A percentile compares a stretch with the other conserved stretches of the same genome.
Conservation (phyloP, 2,329 filamentous ascomycete genomes). For the Claviceps sorghi region DNA sequence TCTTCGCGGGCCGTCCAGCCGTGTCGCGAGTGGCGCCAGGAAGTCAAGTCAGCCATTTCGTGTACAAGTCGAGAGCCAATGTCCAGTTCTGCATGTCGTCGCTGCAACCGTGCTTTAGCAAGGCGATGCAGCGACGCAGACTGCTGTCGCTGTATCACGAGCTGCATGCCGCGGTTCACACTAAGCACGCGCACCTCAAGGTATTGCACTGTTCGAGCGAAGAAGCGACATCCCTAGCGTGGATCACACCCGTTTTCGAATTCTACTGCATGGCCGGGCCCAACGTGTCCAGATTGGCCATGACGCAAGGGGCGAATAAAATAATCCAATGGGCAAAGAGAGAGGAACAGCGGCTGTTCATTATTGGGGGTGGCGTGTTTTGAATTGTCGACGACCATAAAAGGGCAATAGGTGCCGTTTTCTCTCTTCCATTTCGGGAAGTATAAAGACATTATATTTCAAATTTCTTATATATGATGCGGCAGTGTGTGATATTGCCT, state of each 20-base stretch:
- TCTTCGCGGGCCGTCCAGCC: slow-evolving; percentile 53
- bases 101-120: slow-evolving; percentile 51
- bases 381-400: slow-evolving; percentile 12
- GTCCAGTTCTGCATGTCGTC: slow-evolving; percentile 93
- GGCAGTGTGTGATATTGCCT: neutral
- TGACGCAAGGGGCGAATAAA: slow-evolving; percentile 77
- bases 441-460: neutral
- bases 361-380: slow-evolving; percentile 90
- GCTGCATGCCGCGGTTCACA: slow-evolving; percentile 73
- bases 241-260: slow-evolving; percentile 84
- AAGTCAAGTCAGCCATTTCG: slow-evolving; percentile 71
- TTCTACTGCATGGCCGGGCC: slow-evolving; percentile 89
- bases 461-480: neutral
- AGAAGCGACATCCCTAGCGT: slow-evolving; percentile 70
- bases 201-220: slow-evolving; percentile 65
- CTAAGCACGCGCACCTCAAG: slow-evolving; percentile 70
- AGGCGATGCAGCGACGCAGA: slow-evolving; percentile 46
- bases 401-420: neutral
- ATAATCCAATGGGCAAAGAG: slow-evolving; percentile 82
- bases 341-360: slow-evolving; percentile 89
- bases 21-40: slow-evolving; percentile 66
- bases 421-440: neutral
- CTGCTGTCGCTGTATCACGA: slow-evolving; percentile 75
- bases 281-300: slow-evolving; percentile 43
- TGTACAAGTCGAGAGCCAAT: slow-evolving; percentile 89